These are phyloP conservation scores for Hyphopichia fennica DNA, from an alignment of 1,139 yeast genomes.

Conservation along the genomic window DNA sequence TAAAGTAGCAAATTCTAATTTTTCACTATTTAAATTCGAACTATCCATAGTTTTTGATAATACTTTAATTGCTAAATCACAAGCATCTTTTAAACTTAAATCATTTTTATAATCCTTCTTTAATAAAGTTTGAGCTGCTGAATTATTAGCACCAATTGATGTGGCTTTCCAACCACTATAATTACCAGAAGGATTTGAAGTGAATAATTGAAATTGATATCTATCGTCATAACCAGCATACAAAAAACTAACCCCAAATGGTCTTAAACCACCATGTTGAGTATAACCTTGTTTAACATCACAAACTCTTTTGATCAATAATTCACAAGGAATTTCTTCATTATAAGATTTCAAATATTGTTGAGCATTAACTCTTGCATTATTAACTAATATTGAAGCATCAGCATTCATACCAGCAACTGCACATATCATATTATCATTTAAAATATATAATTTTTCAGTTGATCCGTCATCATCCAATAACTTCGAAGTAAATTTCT, in stretches of 20 bases:
- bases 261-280: slow-evolving; percentile 97
- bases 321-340: slow-evolving; percentile 90
- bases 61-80: slow-evolving; percentile 86
- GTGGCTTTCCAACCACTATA: slow-evolving; percentile 99
- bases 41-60: slow-evolving; percentile 93
- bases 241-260: slow-evolving; percentile 94
- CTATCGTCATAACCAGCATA: slow-evolving; percentile 95
- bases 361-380: slow-evolving; percentile 86
- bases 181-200: slow-evolving; percentile 96
- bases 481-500: slow-evolving; percentile 87
- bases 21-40: slow-evolving; percentile 80
- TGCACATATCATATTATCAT: slow-evolving; percentile 83
- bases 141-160: slow-evolving; percentile 92
- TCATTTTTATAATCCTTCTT: slow-evolving; percentile 95
- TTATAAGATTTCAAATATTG: slow-evolving; percentile 79
- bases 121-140: slow-evolving; percentile 92
- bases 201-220: slow-evolving; percentile 87
- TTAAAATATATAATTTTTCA: slow-evolving; percentile 85
- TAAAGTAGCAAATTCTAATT: slow-evolving; percentile 83
- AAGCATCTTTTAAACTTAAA: slow-evolving; percentile 72
- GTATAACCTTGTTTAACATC: slow-evolving; percentile 97
- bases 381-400: slow-evolving; percentile 86
- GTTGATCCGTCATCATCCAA: slow-evolving; percentile 93
- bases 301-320: slow-evolving; percentile 83
- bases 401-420: slow-evolving; percentile 99